Conservation (phyloP, 345 rosid genomes). For the Noccaea bulbosa region DNA sequence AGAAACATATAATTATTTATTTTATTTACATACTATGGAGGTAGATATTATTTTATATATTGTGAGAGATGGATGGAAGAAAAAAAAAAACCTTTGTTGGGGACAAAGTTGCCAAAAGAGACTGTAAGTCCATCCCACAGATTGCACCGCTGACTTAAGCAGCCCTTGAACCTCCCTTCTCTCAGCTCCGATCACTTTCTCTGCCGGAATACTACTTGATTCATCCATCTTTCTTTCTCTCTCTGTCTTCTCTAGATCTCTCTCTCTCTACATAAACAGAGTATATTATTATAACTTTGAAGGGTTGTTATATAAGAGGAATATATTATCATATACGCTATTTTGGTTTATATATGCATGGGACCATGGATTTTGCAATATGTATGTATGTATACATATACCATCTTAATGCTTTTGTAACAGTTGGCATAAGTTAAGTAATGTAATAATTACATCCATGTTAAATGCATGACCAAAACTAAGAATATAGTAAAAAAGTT, state of each 20-base stretch:
- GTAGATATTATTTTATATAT: not conserved
- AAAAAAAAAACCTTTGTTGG: slow-evolving; percentile 70
- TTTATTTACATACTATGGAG: not conserved
- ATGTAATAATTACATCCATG: slow-evolving; percentile 17
- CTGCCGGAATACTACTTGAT: slow-evolving; percentile 22
- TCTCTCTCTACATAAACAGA: not conserved
- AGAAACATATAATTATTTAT: not conserved
- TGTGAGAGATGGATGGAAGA: slow-evolving; percentile 9
- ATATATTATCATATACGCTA: slow-evolving; percentile 10
- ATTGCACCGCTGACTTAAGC: slow-evolving; percentile 85
- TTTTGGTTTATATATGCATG: slow-evolving; percentile 11
- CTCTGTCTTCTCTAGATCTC: not conserved
- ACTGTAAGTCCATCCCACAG: slow-evolving; percentile 94
- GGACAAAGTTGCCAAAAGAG: slow-evolving; percentile 96
- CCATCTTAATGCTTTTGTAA: slow-evolving; percentile 1
- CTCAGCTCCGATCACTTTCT: slow-evolving; percentile 30
- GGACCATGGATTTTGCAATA: slow-evolving; percentile 31
- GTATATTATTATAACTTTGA: slow-evolving; percentile 43
- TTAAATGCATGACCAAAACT: slow-evolving; percentile 29
- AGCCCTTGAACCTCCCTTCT: slow-evolving; percentile 64
- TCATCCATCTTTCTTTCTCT: slow-evolving; percentile 30
- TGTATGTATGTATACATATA: not conserved
- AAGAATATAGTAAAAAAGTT: slow-evolving; percentile 21
- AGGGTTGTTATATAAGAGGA: slow-evolving; percentile 44
- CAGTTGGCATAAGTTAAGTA: slow-evolving; percentile 8